Base-by-base conservation (phyloP, 331 rosid genomes). In the Cydonia oblonga region DNA sequence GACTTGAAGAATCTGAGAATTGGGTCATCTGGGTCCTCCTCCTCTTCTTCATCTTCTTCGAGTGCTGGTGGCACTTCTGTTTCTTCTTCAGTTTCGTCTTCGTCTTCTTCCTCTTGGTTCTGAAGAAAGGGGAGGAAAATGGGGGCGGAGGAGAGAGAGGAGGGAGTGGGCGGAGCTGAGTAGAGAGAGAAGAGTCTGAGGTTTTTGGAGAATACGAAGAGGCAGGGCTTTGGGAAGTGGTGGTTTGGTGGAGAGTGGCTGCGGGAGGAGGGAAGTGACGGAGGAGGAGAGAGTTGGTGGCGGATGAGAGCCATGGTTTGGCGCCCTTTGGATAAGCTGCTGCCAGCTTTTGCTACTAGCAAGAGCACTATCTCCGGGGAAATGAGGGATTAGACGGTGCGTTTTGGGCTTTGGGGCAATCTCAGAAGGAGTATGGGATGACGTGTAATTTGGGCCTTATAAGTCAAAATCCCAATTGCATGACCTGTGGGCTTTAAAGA, bases 81-180 rank as follows among this genome's bases (percentile, higher is more conserved):
- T n/a, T 71, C 46, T 12, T 60, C 64, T 4, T 78, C 60, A 11
- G 54, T 51, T 44, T 75, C 81, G 18, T 79, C 79, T 4, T 60
- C 70, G 22, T 38, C 32, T 4, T 69, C 59, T 24, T 59, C 64
- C 2, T 85, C 72, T 35, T 77, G 71, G 57, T 78, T 78, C 24
- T 82, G 80, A 78, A 93, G 86, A 74, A 79, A 69, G 12, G 80
- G 90, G 52, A 86, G 89, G 80, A 87, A 89, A 79, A 93, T 84
- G 32, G 85, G 84, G 38, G 76, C 3, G 5, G 92, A 77, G 78
- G 86, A 77, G 12, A 44, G 68, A 2, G 75, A 23, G 66, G 73
- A 7, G 46, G 81, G 64, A 40, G 65, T 33, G 20, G 83, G 80
- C 10, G 82, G 76, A 16, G 80, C 72, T 25, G 81, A 29, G 57